phyloP scores from a whole-genome alignment of 495 filamentous ascomycete species.

The Apiosordaria backusii region DNA sequence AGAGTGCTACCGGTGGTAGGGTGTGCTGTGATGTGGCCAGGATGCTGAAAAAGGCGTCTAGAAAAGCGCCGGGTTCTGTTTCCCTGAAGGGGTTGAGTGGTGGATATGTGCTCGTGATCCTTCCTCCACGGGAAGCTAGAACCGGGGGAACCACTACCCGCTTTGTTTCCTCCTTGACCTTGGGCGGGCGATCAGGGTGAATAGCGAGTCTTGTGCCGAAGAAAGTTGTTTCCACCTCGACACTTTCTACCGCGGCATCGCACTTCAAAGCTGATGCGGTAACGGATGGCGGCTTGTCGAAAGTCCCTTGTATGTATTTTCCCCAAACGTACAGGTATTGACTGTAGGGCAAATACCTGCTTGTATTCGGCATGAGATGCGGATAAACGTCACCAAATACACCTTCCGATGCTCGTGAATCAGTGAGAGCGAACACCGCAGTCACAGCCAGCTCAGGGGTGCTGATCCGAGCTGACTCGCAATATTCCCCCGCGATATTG shows the following conservation, averaged over 20 bases:
- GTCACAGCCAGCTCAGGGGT: not conserved
- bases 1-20: not conserved
- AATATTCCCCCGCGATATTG: not conserved
- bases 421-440: not conserved
- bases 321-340: constrained; percentile 7
- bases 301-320: not conserved
- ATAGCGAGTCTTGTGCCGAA: not conserved
- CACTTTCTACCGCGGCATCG: not conserved
- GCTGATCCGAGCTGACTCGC: not conserved
- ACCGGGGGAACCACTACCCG: not conserved
- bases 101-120: too few relatives aligned
- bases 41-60: not conserved
- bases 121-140: too few relatives aligned
- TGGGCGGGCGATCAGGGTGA: not conserved
- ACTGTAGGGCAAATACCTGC: not conserved
- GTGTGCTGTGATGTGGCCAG: not conserved
- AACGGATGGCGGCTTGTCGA: not conserved
- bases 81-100: not conserved
- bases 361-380: too few relatives aligned
- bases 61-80: not conserved
- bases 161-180: not conserved
- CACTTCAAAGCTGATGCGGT: not conserved
- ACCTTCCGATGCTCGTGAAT: not conserved
- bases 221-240: not conserved
- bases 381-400: not conserved